Base-by-base conservation (phyloP, 2,329 filamentous ascomycete genomes). In the Cladophialophora exuberans region DNA sequence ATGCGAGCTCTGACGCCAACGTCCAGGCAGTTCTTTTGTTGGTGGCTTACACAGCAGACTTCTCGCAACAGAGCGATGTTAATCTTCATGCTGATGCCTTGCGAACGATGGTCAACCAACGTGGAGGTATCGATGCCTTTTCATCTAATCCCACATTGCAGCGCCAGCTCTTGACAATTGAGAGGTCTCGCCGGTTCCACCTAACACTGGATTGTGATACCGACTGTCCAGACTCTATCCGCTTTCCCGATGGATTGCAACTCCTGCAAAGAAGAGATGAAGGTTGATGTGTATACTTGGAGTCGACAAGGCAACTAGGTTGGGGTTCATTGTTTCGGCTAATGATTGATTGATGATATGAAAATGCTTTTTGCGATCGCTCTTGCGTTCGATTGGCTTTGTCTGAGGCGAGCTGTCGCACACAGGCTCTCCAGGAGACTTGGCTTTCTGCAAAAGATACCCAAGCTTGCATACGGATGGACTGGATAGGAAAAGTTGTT, bases 21-120 rank as follows among this genome's bases (percentile, higher is more conserved):
- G 54, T 64, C 36, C 62, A 64, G 35, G 57, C 62, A 4, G 62
- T 64, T 2, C 62, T 64, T n/a, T 35, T 64, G 31, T 25, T 64
- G 17, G 33, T 64, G 22, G 60, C 54, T 6, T 64, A 62, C 38
- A 58, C 62, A 4, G 42, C 62, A n/a, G 62, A 64, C 36, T 58
- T 60, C 15, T 53, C 55, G 9, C 54, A 59, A 26, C 7, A 10
- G 3, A 45, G 38, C 25, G 62, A 64, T 28, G 54, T 59, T 6
- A 38, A 35, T 11, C 44, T 64, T 10, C 62, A 64, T 42, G 41
- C 47, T n/a, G 52, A 57, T 30, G 62, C 60, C 17, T 23, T 64
- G 13, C 46, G 49, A 20, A 59, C 60, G 5, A 64, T 64, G 62
- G 26, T 62, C 20, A 49, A 54, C 6, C 57, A 64, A 43, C 48